Percentiles rank a stretch among this genome's conserved stretches.
Conservation (phyloP, 192 early-diverging fungal species). For the Coemansia sp. region DNA sequence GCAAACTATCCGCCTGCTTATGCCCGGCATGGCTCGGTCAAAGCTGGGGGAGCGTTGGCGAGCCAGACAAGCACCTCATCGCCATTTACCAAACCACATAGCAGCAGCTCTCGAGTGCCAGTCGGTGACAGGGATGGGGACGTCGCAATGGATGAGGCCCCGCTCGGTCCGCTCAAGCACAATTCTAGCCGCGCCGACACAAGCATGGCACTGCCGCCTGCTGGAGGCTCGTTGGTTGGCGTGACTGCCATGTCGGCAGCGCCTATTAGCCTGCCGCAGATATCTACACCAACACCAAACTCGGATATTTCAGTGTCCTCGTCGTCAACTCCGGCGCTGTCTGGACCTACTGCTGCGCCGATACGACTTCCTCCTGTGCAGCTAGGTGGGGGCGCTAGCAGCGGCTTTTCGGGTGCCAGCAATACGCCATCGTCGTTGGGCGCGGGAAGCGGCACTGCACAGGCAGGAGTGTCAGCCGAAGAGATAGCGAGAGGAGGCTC, state of each 20-base stretch:
- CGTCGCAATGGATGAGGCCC: conserved; percentile 24
- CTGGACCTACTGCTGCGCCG: conserved; percentile 41
- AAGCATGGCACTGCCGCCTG: neutral
- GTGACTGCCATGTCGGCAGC: conserved; percentile 20
- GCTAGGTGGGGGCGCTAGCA: conserved; percentile 18
- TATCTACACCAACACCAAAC: conserved; percentile 14
- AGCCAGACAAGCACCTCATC: neutral
- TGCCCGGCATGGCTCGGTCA: conserved; percentile 6
- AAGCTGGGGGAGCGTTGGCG: neutral
- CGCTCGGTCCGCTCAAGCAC: conserved; percentile 2
- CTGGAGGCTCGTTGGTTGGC: neutral
- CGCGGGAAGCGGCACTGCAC: neutral
- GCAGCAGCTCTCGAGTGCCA: neutral
- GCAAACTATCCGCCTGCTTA: neutral
- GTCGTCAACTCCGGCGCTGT: conserved; percentile 16
- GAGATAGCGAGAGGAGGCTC: neutral
- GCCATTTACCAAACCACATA: neutral
- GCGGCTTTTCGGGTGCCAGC: conserved; percentile 12
- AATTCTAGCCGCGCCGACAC: neutral
- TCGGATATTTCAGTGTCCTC: conserved; percentile 9
- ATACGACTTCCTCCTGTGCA: conserved; percentile 48
- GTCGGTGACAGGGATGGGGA: conserved; percentile 32
- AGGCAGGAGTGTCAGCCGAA: neutral
- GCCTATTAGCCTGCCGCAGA: conserved; percentile 25
- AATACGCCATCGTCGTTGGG: conserved; percentile 7